Conservation (phyloP, 768 basidiomycete genomes). For the Kwoniella botswanensis region DNA sequence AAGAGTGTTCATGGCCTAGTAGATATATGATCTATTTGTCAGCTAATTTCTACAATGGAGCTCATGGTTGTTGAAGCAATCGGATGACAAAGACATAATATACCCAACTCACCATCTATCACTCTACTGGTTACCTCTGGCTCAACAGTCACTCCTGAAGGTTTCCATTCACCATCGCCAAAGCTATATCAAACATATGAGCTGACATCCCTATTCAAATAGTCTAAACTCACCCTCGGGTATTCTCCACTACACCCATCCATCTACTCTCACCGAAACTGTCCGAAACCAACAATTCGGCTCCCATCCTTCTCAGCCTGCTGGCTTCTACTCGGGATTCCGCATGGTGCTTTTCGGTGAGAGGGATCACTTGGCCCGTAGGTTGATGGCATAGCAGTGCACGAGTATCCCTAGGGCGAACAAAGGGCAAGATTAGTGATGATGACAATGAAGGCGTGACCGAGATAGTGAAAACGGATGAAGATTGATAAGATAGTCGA, state of each 20-base stretch:
- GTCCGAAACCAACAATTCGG: constrained; percentile 79
- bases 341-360: constrained; percentile 96
- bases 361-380: constrained; percentile 74
- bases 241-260: constrained; percentile 92
- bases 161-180: constrained; percentile 87
- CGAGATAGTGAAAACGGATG: no score
- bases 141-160: constrained; percentile 88
- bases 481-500: neutral
- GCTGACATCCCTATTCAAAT: neutral
- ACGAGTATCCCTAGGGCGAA: constrained; percentile 74
- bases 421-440: no score
- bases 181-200: constrained; percentile 62
- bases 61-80: no score
- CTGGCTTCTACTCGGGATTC: constrained; percentile 84
- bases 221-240: constrained; percentile 70
- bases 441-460: no score
- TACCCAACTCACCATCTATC: constrained; percentile 67
- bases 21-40: constrained; percentile 67
- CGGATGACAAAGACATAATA: neutral
- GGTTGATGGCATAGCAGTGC: constrained; percentile 78
- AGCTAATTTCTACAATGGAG: neutral
- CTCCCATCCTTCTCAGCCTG: constrained; percentile 83
- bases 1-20: constrained; percentile 84
- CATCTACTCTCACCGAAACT: constrained; percentile 91
- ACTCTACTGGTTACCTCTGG: constrained; percentile 81